These are phyloP conservation scores for Colletotrichum liriopes DNA, from an alignment of 2,329 filamentous ascomycete genomes.

Conservation along the genomic window DNA sequence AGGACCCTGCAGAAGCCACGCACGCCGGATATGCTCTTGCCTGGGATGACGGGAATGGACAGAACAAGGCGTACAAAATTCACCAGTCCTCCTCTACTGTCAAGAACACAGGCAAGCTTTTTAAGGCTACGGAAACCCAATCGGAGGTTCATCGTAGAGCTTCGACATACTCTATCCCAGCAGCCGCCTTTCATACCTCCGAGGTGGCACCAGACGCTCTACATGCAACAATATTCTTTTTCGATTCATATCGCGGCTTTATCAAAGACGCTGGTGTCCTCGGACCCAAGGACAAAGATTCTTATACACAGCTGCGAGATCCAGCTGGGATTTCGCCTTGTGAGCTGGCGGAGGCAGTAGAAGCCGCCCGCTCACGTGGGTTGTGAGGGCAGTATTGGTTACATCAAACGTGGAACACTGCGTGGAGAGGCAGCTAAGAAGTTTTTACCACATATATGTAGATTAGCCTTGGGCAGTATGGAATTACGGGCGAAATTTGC, in stretches of 20 bases:
- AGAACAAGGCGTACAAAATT: conserved; percentile 46
- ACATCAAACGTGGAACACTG: not conserved
- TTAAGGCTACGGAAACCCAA: conserved; percentile 36
- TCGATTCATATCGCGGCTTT: conserved; percentile 53
- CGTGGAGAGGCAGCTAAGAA: too few species aligned
- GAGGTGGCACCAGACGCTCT: conserved; percentile 49
- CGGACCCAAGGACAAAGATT: conserved; percentile 48
- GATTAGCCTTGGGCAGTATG: too few species aligned
- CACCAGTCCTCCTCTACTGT: conserved; percentile 48
- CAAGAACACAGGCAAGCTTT: conserved; percentile 46
- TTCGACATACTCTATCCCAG: conserved; percentile 51
- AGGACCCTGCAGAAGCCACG: conserved; percentile 45
- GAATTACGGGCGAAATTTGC: too few species aligned
- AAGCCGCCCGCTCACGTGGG: conserved; percentile 32
- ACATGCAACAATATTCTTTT: conserved; percentile 55
- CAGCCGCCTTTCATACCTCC: conserved; percentile 49
- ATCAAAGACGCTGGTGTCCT: conserved; percentile 50
- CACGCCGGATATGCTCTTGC: conserved; percentile 50
- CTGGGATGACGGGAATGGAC: conserved; percentile 48
- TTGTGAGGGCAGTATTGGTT: not conserved
- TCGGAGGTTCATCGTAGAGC: conserved; percentile 41
- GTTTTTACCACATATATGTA: too few species aligned
- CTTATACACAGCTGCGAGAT: conserved; percentile 45
- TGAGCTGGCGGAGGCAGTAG: conserved; percentile 44
- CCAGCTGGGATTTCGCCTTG: conserved; percentile 43